Base-by-base conservation (phyloP, 495 filamentous ascomycete species). In the Tuber indicum region DNA sequence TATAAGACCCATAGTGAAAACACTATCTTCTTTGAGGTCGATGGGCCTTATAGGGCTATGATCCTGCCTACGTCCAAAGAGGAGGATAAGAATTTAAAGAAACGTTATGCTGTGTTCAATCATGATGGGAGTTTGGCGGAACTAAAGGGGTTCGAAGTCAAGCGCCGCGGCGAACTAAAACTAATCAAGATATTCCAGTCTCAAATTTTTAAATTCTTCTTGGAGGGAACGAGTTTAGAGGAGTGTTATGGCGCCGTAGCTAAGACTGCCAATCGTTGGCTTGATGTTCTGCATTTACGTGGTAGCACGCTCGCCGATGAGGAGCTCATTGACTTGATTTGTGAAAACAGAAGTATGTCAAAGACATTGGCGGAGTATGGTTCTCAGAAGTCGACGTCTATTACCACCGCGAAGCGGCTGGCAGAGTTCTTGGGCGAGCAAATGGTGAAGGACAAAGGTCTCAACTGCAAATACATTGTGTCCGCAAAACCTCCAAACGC, bases 381-480 rank as follows among this genome's bases (percentile, higher is more conserved):
- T 43, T 86, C 86, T 9, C 96, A 98, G 80, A 99, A 99, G 84
- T 97, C 94, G 0, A 98, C 96, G 10, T 97, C 96, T 3, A 99
- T 99, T 84, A 99, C 96, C 1, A 99, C 96, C 0, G 96, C 96
- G n/a, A 94, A 91, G 81, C 93, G 96, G 71, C 85, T 99, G 26
- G 96, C 96, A 43, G 96, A 98, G 81, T 99, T 99, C 83, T 84
- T 99, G 72, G 96, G 96, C 21, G 94, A 97, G 84, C 94, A 97
- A 82, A 99, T 99, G 96, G 89, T 97, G 79, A 99, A 99, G 81
- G 96, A 99, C 84, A 98, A 98, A 84, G 96, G 96, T 23, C 85
- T 99, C 79, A 98, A 98, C 85, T 99, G 96, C 90, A 98, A 98
- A 84, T 99, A 97, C 84, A 97, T 99, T 85, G 98, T 99, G 79